Percentiles rank a stretch among this genome's conserved stretches.
Conservation (phyloP, 805 yeast species). For the Tetrapisispora nanseiensis region DNA sequence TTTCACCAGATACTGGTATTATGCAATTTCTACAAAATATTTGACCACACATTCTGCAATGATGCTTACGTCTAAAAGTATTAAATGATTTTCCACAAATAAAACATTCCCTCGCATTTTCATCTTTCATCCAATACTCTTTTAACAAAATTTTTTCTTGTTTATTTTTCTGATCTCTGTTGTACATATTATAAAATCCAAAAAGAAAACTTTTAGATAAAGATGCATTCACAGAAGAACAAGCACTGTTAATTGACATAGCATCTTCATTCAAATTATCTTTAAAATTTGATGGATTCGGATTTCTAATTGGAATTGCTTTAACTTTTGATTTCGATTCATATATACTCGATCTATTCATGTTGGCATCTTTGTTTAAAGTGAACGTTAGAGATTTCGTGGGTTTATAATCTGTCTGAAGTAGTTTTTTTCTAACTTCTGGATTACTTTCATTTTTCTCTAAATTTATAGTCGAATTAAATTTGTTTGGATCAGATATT, state of each 20-base stretch:
- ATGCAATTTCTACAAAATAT: constrained; percentile 86
- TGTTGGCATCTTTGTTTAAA: constrained; percentile 18
- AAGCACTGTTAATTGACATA: constrained; percentile 28
- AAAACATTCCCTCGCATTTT: constrained; percentile 80
- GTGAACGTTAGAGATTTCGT: constrained; percentile 15
- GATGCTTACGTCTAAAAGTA: constrained; percentile 86
- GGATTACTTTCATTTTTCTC: not conserved
- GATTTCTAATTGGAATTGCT: constrained; percentile 26
- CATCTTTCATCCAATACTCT: constrained; percentile 95
- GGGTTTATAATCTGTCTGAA: not conserved
- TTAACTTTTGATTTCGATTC: constrained; percentile 28
- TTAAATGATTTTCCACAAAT: constrained; percentile 72
- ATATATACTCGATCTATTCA: constrained; percentile 27
- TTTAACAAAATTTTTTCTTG: constrained; percentile 31
- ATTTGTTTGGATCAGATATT: too few species aligned
- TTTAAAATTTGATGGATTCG: constrained; percentile 9
- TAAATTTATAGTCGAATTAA: not conserved
- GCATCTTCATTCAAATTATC: constrained; percentile 22
- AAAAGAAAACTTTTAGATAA: constrained; percentile 34
- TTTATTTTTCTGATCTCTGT: constrained; percentile 15
- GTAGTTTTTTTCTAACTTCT: not conserved
- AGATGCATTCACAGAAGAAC: constrained; percentile 35
- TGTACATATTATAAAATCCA: constrained; percentile 31
- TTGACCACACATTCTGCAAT: constrained; percentile 93
- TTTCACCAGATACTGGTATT: constrained; percentile 53